Evolutionary conservation across 2,329 filamentous ascomycete genomes (phyloP).

Genomic region (Pseudocercospora musae): DNA sequence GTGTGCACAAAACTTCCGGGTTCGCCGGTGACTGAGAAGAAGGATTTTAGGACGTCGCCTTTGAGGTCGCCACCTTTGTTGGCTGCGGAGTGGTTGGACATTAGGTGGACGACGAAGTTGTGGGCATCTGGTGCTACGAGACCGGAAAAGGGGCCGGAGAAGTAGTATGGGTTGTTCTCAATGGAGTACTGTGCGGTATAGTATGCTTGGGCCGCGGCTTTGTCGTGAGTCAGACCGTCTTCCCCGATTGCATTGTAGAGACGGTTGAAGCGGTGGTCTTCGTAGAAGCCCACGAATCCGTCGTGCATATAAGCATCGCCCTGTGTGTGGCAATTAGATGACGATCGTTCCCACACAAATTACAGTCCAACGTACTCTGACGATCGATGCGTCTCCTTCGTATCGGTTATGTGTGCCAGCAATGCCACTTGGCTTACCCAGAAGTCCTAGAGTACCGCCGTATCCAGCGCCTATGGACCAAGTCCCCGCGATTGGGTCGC

Average conservation of each 20-base stretch:
- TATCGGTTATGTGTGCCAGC: slow-evolving; percentile 29
- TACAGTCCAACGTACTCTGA: slow-evolving; percentile 16
- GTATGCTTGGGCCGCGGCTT: slow-evolving; percentile 7
- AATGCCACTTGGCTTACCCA: slow-evolving; percentile 5
- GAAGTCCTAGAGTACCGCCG: neutral
- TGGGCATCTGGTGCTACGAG: slow-evolving; percentile 9
- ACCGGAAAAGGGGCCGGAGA: slow-evolving; percentile 24
- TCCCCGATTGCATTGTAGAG: slow-evolving; percentile 6
- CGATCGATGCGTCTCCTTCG: slow-evolving; percentile 34
- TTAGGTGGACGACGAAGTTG: slow-evolving; percentile 20
- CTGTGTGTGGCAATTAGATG: neutral
- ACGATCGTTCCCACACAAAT: neutral
- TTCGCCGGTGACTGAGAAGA: slow-evolving; percentile 27
- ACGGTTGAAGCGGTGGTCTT: slow-evolving; percentile 16
- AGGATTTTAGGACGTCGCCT: slow-evolving; percentile 24
- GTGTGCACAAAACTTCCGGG: slow-evolving; percentile 19
- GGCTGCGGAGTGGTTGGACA: slow-evolving; percentile 25
- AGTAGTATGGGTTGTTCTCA: slow-evolving; percentile 35
- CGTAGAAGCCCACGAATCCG: slow-evolving; percentile 9
- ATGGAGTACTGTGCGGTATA: slow-evolving; percentile 19
- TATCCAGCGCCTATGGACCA: slow-evolving; percentile 24
- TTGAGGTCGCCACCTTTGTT: slow-evolving; percentile 23
- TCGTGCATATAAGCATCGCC: slow-evolving; percentile 29
- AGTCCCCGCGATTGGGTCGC: slow-evolving; percentile 17
- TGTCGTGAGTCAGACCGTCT: slow-evolving; percentile 17